Evolutionary conservation across 352 stramenopile species (phyloP), one percentile per base, ranked within the genome.

Genomic region (Globisporangium paroecandrum): DNA sequence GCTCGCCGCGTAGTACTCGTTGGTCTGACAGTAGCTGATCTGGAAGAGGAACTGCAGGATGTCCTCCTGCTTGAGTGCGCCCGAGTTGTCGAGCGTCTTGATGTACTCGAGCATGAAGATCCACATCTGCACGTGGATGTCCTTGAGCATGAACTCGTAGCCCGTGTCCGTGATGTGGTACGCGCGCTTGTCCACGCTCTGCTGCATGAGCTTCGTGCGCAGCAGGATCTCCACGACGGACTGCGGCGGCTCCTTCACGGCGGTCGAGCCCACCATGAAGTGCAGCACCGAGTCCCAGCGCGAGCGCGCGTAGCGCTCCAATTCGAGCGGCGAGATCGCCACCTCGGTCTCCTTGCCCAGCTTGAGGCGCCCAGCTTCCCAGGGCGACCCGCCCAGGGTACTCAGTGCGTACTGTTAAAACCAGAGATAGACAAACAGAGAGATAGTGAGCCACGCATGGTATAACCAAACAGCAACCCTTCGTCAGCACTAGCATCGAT

Each of bases 101-200:
- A 97, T 97, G 67, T 95, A 95, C 72, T 95, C 86, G 51, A 95
- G 73, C 77, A 97, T 91, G 62, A 97, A 95, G 69, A 95, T 95
- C 89, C 89, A 97, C 77, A 94, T 94, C 68, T 97, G 90, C 65
- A 95, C 81, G 80, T 97, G 90, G 55, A 96, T 93, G 53, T 97
- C 89, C 69, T 96, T 95, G 62, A 97, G 78, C 90, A 97, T 95
- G 69, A 97, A 97, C 76, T 97, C 88, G 76, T 96, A 96, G 55
- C 89, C 89, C 53, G 85, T 93, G 74, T 95, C 85, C 43, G 89
- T 95, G 65, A 95, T 94, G 71, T 93, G 86, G 43, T 95, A 78
- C 55, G 89, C 72, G 62, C 79, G 78, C 22, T 79, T 79, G 61
- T 92, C 62, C 15, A 53, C 58, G 71, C 74, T 89, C 41, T 87